A percentile compares a stretch with the other conserved stretches of the same genome.
Conservation (phyloP, 345 rosid genomes). For the Syzygium aromaticum region DNA sequence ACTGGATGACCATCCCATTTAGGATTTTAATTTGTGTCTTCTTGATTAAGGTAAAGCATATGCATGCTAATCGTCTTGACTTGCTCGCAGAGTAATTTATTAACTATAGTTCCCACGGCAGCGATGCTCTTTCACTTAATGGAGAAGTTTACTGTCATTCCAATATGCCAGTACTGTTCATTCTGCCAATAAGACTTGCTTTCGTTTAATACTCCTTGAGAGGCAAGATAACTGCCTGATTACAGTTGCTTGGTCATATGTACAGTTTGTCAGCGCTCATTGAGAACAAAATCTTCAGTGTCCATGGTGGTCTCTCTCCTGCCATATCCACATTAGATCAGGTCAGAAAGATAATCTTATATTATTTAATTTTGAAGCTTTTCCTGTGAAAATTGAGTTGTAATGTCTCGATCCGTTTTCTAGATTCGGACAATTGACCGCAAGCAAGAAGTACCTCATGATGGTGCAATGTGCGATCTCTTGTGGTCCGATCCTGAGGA, state of each 20-base stretch:
- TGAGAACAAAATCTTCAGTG: slow-evolving; percentile 86
- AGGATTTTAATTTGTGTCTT: not conserved
- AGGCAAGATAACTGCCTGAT: not conserved
- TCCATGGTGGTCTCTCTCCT: slow-evolving; percentile 99
- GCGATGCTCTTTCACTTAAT: not conserved
- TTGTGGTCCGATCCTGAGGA: slow-evolving; percentile 99
- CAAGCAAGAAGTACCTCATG: slow-evolving; percentile 99
- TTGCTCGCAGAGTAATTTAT: not conserved
- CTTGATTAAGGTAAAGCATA: not conserved
- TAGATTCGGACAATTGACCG: slow-evolving; percentile 93
- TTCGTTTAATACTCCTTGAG: not conserved
- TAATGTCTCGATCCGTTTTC: not conserved
- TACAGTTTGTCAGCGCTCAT: slow-evolving; percentile 89
- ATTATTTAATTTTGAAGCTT: not conserved
- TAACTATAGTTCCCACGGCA: not conserved
- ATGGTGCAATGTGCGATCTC: slow-evolving; percentile 99
- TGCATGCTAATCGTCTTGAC: not conserved
- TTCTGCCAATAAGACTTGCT: not conserved
- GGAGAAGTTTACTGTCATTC: not conserved
- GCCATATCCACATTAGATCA: slow-evolving; percentile 86
- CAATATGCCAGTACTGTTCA: not conserved
- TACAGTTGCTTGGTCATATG: slow-evolving; percentile 2
- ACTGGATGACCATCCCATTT: not conserved
- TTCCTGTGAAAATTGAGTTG: not conserved
- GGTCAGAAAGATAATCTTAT: slow-evolving; percentile 35